A percentile compares a stretch with the other conserved stretches of the same genome.
Conservation (phyloP, 2,329 filamentous ascomycete species). For the Colletotrichum kahawae region DNA sequence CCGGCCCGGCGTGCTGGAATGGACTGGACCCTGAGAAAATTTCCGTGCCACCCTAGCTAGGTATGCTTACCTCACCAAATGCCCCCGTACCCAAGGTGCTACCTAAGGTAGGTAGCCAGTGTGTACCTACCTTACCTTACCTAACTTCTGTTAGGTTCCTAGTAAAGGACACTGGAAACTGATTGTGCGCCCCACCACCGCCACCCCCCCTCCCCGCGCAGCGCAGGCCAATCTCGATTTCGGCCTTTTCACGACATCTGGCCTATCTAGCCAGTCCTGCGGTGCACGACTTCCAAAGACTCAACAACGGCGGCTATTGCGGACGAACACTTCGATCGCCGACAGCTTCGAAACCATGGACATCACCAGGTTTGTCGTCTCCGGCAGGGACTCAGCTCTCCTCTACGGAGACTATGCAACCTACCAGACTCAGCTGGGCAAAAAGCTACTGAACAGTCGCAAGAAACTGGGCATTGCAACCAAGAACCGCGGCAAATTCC, state of each 20-base stretch:
- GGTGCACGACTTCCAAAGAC: neutral
- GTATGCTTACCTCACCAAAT: neutral
- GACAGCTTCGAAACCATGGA: constrained; percentile 66
- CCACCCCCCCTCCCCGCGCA: neutral
- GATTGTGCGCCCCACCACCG: constrained; percentile 5
- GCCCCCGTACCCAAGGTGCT: neutral
- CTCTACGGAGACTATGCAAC: constrained; percentile 87
- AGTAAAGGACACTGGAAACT: neutral
- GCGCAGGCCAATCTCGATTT: neutral
- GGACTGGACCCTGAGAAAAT: neutral
- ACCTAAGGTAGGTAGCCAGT: neutral
- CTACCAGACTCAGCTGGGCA: constrained; percentile 80
- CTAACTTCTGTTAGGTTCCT: too few relatives aligned
- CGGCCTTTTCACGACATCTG: neutral
- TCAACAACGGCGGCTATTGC: neutral
- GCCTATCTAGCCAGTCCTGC: neutral
- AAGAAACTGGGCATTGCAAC: constrained; percentile 86
- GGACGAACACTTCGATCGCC: neutral
- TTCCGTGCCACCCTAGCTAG: neutral
- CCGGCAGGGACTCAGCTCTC: constrained; percentile 81
- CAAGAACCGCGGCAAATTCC: constrained; percentile 86
- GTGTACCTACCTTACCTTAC: too few relatives aligned
- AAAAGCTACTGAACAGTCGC: constrained; percentile 81
- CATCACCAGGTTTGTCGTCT: constrained; percentile 83
- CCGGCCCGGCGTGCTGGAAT: neutral